Base-by-base conservation (phyloP, 139 green algal genomes). In the Prasinococcaceae sp. region DNA sequence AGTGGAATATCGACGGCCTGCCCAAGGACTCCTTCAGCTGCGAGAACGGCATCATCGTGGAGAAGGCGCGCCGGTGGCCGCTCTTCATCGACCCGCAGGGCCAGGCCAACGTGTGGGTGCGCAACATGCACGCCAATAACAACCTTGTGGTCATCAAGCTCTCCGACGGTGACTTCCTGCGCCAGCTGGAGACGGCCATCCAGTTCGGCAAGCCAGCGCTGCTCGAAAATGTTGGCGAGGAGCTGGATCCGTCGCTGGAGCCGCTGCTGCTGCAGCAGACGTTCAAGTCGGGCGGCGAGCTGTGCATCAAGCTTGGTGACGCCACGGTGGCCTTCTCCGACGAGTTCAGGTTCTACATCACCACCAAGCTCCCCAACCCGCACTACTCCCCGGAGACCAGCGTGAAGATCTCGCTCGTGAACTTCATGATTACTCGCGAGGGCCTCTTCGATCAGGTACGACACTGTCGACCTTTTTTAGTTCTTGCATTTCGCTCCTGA, bases 351-450 rank as follows among this genome's bases (percentile, higher is more conserved):
- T 69, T 68, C 53, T 73, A 73, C 65, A 71, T 82, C 22, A 83
- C 75, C 33, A 81, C 76, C 4, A 64, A 74, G 58, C 29, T 69
- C 23, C 39, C 55, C 6, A 73, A 77, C 54, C 69, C 69, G 16
- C 69, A 77, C 60, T 74, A 71, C 48, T 24, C 63, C 14, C 69
- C 69, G 9, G 69, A 77, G 48, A 58, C 46, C 6, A 52, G 14
- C 47, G 35, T 23, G n/a, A 65, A 65, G 55, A 73, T 87, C 39
- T 74, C 65, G 0, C 60, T 84, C 35, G 71, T 87, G 16, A 83
- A 83, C 54, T 87, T 87, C 72, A 79, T 77, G 54, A 84, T 81
- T 42, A 84, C 79, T 0, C 74, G 63, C 27, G 76, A 84, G 60
- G 77, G 77, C 2, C 66, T 85, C 33, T 26, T 45, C 0, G 77